These are phyloP conservation scores for Cubamyces sp. DNA, from an alignment of 768 basidiomycete species.

Conservation along the genomic window DNA sequence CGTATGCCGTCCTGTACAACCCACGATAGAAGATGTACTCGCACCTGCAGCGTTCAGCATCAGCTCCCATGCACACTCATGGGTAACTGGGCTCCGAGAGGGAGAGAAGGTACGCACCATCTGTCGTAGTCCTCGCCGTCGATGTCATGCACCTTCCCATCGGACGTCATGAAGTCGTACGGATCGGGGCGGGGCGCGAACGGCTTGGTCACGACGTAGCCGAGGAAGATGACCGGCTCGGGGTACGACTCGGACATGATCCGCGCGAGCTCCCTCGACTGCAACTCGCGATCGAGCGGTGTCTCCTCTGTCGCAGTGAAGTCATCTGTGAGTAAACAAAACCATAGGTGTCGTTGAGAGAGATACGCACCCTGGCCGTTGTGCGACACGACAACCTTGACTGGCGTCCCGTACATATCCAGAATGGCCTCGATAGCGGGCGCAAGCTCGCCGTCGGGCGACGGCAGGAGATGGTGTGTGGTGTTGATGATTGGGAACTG, in stretches of 20 bases:
- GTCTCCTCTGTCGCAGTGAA: constrained; percentile 68
- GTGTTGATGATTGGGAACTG: constrained; percentile 90
- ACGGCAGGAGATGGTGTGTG: constrained; percentile 85
- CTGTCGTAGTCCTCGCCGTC: constrained; percentile 72
- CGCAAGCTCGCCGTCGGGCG: constrained; percentile 83
- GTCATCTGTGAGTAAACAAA: too few relatives aligned
- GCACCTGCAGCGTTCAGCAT: constrained; percentile 55
- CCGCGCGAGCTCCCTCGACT: constrained; percentile 77
- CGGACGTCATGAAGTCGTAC: constrained; percentile 75
- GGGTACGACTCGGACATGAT: constrained; percentile 76
- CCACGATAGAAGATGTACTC: constrained; percentile 90
- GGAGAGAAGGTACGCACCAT: constrained; percentile 51
- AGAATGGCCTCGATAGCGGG: constrained; percentile 88
- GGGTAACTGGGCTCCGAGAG: neutral
- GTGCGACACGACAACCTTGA: constrained; percentile 86
- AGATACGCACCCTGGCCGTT: constrained; percentile 78
- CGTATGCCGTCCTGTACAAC: constrained; percentile 79
- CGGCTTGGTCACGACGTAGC: constrained; percentile 79
- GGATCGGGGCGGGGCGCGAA: constrained; percentile 67
- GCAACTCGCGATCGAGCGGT: constrained; percentile 83
- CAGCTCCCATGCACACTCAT: neutral
- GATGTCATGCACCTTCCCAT: constrained; percentile 80
- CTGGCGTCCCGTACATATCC: constrained; percentile 74
- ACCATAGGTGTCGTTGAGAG: neutral
- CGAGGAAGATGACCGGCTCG: constrained; percentile 76